phyloP scores from a whole-genome alignment of 306 rosid species.

The Quercus mongolica region DNA sequence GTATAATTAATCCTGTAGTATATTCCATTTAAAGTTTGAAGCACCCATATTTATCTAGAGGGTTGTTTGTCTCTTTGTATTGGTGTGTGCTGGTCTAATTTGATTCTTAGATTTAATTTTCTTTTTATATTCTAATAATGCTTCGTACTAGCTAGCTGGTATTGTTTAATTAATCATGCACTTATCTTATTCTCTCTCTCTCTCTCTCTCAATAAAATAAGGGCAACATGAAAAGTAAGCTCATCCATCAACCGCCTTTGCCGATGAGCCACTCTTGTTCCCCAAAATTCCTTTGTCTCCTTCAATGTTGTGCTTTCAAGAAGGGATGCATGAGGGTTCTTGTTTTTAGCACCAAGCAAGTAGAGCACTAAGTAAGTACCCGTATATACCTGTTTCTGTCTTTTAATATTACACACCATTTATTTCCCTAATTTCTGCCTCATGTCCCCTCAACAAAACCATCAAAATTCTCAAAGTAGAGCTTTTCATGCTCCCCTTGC shows the following conservation, averaged over 20 bases:
- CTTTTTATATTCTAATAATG: not conserved
- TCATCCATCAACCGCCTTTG: not conserved
- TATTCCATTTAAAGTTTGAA: constrained; percentile 4
- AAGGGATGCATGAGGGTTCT: constrained; percentile 29
- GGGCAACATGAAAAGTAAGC: not conserved
- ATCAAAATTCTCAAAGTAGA: constrained; percentile 50
- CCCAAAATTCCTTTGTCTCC: constrained; percentile 40
- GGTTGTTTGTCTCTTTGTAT: constrained; percentile 19
- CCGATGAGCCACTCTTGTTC: constrained; percentile 23
- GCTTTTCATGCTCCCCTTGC: constrained; percentile 35
- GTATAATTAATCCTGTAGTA: constrained; percentile 2
- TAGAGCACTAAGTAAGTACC: not conserved
- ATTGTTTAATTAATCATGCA: not conserved
- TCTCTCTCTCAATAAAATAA: not conserved
- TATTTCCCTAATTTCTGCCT: constrained; percentile 40
- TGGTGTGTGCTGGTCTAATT: not conserved
- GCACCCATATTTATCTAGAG: constrained; percentile 8
- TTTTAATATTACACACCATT: constrained; percentile 15
- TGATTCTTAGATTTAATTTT: not conserved
- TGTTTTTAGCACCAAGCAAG: constrained; percentile 17
- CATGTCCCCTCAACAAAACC: constrained; percentile 56
- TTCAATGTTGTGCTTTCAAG: constrained; percentile 19
- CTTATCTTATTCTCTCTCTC: not conserved
- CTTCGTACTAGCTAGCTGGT: not conserved
- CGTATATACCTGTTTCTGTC: constrained; percentile 25